Base-by-base conservation (phyloP, 495 filamentous ascomycete species). In the Xylaria intraflava region DNA sequence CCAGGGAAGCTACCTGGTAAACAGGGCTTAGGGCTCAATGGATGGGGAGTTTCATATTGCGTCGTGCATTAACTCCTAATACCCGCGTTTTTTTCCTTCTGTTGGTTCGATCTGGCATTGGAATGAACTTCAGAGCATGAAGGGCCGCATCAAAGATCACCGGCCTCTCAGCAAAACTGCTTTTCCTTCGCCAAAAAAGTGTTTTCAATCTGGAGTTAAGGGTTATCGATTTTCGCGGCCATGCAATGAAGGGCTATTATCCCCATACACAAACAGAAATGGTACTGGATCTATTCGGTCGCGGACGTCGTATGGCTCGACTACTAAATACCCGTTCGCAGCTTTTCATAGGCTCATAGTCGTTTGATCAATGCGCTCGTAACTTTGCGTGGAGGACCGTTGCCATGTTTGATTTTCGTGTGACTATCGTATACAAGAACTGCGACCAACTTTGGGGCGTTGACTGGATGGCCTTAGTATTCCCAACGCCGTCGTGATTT, bases 151-250 rank as follows among this genome's bases (percentile, higher is more conserved):
- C 27, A 49, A 42, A 26, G 35, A 26, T 33, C 33, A 42, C 38
- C 43, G 27, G 44, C 38, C 48, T 41, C 35, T 46, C 43, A 36
- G 45, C 52, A 49, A 20, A 26, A 26, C 26, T 55, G 31, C 26
- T 46, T 10, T 38, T 43, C 17, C 26, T 48, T 20, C 16, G 27
- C 45, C 43, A 22, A 43, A 55, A 55, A 55, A 49, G 44, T 54
- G 51, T 55, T 55, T 55, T 22, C 6, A 35, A 48, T 49, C 33
- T 11, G 52, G 52, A 55, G 52, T 55, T 55, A 55, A 42, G 45
- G 35, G 45, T 49, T 29, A 8, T 55, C 36, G 36, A 42, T 44
- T 55, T 49, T 55, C 35, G 20, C 36, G 42, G 24, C 42, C 45
- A 43, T 31, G 26, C 42, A 46, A 35, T 29, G 29, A 41, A 46